Percentiles rank a stretch among this genome's conserved stretches.
phyloP scores from a whole-genome alignment of 1,139 yeast genomes.

The Scheffersomyces quercinus region DNA sequence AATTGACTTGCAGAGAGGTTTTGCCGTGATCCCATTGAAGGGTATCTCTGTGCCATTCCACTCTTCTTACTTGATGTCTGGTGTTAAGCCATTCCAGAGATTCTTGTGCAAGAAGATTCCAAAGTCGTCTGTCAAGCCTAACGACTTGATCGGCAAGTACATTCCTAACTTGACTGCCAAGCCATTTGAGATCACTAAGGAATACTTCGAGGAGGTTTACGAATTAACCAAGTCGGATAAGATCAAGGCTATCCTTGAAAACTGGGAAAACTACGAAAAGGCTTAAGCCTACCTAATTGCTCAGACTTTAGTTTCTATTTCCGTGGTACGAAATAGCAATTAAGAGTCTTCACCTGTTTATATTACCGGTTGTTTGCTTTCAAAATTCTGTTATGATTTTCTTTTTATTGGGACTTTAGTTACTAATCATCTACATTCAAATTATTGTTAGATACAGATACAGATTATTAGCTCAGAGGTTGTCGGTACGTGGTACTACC shows the following conservation, averaged over 20 bases:
- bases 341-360: no score
- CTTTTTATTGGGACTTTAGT: conserved; percentile 3
- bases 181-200: conserved; percentile 94
- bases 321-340: conserved; percentile 10
- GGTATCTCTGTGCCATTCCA: conserved; percentile 99
- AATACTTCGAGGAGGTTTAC: conserved; percentile 94
- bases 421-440: neutral
- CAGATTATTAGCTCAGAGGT: no score
- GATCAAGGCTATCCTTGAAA: conserved; percentile 84
- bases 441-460: neutral
- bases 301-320: conserved; percentile 4
- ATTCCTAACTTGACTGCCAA: conserved; percentile 98
- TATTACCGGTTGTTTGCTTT: neutral
- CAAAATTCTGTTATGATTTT: conserved; percentile 3
- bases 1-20: conserved; percentile 94
- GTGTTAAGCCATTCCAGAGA: conserved; percentile 98
- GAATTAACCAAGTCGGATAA: conserved; percentile 87
- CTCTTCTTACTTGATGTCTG: conserved; percentile 93
- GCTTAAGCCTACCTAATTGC: conserved; percentile 25
- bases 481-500: conserved; percentile 14
- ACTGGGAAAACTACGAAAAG: conserved; percentile 85
- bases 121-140: conserved; percentile 91
- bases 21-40: conserved; percentile 96
- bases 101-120: conserved; percentile 95
- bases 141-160: conserved; percentile 89